Conservation (phyloP, 257 asterid species). For the Euphrasia confusa region DNA sequence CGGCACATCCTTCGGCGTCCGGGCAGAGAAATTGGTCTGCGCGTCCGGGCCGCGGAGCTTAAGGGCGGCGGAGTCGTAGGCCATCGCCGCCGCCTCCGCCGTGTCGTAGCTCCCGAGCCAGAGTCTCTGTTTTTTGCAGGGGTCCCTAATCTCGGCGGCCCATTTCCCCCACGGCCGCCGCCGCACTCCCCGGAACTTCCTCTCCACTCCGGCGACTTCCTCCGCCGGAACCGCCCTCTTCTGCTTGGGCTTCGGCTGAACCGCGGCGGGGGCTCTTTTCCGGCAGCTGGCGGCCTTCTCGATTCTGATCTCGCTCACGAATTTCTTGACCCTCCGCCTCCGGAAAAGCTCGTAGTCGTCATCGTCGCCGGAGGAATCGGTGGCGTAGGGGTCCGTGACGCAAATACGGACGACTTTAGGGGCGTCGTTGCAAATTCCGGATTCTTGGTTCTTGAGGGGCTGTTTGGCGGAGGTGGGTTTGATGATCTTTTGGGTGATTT, state of each 20-base stretch:
- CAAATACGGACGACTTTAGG: conserved; percentile 46
- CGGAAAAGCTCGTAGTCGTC: conserved; percentile 38
- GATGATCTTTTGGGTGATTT: conserved; percentile 30
- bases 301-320: conserved; percentile 48
- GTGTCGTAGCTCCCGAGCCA: conserved; percentile 75
- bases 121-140: conserved; percentile 33
- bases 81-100: conserved; percentile 78
- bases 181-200: conserved; percentile 66
- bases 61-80: conserved; percentile 68
- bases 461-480: conserved; percentile 23
- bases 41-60: conserved; percentile 66
- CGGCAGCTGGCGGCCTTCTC: conserved; percentile 17
- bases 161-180: conserved; percentile 75
- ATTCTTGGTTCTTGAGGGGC: conserved; percentile 12
- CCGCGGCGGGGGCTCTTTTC: conserved; percentile 22
- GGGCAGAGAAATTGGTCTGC: conserved; percentile 39
- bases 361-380: conserved; percentile 76
- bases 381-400: conserved; percentile 71
- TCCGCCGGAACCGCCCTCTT: conserved; percentile 10
- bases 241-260: conserved; percentile 27
- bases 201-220: conserved; percentile 15
- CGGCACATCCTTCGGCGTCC: conserved; percentile 17
- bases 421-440: neutral
- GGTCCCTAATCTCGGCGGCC: conserved; percentile 80
- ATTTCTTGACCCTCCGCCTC: conserved; percentile 51